Evolutionary conservation across 1,284 basidiomycete genomes (phyloP), one percentile per base, ranked within the genome.

Genomic region (Chalciporus sp.): DNA sequence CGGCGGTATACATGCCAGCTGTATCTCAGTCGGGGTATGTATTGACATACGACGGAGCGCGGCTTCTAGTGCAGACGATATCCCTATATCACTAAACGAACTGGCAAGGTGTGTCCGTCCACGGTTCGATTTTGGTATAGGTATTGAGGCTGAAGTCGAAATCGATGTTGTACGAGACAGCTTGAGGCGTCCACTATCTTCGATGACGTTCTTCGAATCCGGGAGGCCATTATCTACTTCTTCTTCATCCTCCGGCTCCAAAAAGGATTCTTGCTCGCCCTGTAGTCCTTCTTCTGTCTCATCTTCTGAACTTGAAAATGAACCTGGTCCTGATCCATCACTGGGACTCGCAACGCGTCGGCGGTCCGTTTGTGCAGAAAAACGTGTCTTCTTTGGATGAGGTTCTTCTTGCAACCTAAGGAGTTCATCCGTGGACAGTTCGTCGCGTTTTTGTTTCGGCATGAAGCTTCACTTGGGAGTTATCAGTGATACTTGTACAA

Each of bases 1-100:
- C 5, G 88, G 86, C 3, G 94, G 94, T 61, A 99, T 90, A 70
- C 95, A 97, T 3, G 90, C 90, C 0, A 81, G 78, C 69, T 99
- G 96, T 47, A 99, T 90, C 57, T 91, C 87, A 1, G 96, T 98
- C 1, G 96, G 96, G 2, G 76, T 73, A 42, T 80, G 80, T 61
- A 99, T 98, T 16, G 92, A 92, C 83, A 99, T 94, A 27, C 83
- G 81, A 19, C 77, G 77, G 42, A 99, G 79, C 1, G 93, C 86
- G 12, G 77, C 70, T 42, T 89, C 83, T 19, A 98, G 78, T 4
- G 84, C 76, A 2, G 80, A 71, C 0, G 90, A 90, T 50, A 98
- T 82, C 4, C 91, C 92, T 47, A 98, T 79, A 0, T 83, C 79
- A 26, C 74, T 71, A 61, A 95, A 96, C 14, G 82, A 77, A n/a